These are phyloP conservation scores for Penicillium rolfsii DNA, from an alignment of 2,329 filamentous ascomycete genomes.

Conservation along the genomic window DNA sequence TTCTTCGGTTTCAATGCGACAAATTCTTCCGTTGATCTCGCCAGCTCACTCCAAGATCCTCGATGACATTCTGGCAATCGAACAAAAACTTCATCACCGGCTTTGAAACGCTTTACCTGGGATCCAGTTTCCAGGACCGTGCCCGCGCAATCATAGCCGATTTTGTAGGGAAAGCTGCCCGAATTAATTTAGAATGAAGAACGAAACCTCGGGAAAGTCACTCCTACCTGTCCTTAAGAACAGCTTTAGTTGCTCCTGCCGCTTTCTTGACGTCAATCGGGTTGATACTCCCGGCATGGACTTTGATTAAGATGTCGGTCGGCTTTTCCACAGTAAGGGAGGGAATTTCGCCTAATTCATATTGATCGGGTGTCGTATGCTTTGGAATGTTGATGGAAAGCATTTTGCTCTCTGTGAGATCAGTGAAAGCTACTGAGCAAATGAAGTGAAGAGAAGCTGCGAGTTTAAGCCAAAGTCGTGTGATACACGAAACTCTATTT, in stretches of 20 bases:
- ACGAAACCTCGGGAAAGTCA: background rate
- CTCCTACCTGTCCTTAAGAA: conserved; percentile 33
- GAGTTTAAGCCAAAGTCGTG: background rate
- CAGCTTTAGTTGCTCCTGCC: conserved; percentile 37
- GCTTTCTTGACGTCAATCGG: conserved; percentile 50
- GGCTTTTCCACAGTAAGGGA: conserved; percentile 18
- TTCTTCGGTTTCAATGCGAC: conserved; percentile 45
- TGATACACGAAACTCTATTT: background rate
- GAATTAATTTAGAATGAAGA: background rate
- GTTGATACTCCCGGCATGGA: conserved; percentile 50
- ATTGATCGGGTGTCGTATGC: conserved; percentile 22
- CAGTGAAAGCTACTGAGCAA: background rate
- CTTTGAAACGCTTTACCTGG: conserved; percentile 40
- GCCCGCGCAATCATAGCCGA: conserved; percentile 49
- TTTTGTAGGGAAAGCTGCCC: conserved; percentile 45
- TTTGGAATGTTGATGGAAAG: conserved; percentile 23
- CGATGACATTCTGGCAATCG: conserved; percentile 35
- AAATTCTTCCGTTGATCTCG: conserved; percentile 34
- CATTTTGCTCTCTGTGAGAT: conserved; percentile 14
- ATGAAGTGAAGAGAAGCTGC: background rate
- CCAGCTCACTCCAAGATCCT: conserved; percentile 43
- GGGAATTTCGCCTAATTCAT: conserved; percentile 22
- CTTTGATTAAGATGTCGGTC: conserved; percentile 30
- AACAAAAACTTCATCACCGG: conserved; percentile 45
- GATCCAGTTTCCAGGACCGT: conserved; percentile 41